Evolutionary conservation across 176 grass and related monocot species (phyloP).

Genomic region (Ananas comosus): DNA sequence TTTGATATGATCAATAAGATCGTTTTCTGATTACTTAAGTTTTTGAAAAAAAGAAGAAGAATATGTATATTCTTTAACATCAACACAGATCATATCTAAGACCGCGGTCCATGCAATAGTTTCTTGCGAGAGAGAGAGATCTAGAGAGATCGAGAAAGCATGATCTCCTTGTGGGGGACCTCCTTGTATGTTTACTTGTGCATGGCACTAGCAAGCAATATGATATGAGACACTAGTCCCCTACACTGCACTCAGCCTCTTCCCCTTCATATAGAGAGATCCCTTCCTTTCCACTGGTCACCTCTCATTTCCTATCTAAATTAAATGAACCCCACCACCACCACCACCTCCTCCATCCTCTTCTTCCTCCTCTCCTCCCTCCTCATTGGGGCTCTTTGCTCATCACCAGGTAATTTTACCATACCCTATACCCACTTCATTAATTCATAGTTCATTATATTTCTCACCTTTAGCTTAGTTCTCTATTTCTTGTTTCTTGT

Average conservation of each 20-base stretch:
- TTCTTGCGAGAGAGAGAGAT: background rate
- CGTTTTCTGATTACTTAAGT: too few species aligned
- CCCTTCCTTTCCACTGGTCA: slow-evolving; percentile 12
- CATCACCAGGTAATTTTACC: slow-evolving; percentile 28
- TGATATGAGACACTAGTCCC: background rate
- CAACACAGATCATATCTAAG: too few species aligned
- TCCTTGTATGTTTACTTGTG: background rate
- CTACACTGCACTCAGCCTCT: background rate
- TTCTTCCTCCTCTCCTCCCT: slow-evolving; percentile 51
- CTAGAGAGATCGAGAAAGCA: background rate
- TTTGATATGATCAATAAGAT: too few species aligned
- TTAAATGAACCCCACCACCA: slow-evolving; percentile 25
- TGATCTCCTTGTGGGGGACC: background rate
- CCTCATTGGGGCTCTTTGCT: slow-evolving; percentile 38
- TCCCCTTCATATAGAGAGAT: background rate
- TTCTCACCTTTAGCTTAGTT: slow-evolving; percentile 9
- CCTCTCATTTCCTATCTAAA: slow-evolving; percentile 38
- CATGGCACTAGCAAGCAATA: background rate
- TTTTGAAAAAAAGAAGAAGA: too few species aligned
- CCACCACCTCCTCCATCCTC: slow-evolving; percentile 28
- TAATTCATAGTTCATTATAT: background rate
- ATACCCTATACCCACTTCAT: slow-evolving; percentile 19
- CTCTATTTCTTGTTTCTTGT: background rate
- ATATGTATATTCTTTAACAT: too few species aligned
- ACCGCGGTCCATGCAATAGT: too few species aligned